Conservation (phyloP, 2,329 filamentous ascomycete genomes). For the Fusarium sp. region DNA sequence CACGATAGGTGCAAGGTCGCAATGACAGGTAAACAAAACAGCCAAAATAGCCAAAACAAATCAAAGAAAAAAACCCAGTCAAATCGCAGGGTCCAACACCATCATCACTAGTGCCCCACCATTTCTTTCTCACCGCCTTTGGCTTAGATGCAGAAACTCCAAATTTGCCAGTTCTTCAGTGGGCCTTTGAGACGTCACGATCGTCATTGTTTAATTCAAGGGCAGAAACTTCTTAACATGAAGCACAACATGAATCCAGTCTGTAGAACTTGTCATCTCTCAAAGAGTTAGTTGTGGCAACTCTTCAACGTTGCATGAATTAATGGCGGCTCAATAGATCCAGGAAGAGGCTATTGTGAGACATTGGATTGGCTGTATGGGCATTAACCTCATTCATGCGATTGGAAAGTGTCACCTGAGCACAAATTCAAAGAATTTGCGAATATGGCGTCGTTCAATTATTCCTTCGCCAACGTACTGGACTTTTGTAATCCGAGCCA, state of each 20-base stretch:
- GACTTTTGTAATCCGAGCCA: background rate
- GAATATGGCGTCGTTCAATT: background rate
- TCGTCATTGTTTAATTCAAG: constrained; percentile 7
- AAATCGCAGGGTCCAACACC: constrained; percentile 44
- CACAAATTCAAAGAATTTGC: background rate
- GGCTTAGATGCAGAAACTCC: constrained; percentile 33
- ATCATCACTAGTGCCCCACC: constrained; percentile 28
- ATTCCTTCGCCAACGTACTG: no score
- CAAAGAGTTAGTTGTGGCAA: background rate
- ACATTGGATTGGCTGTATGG: constrained; percentile 9
- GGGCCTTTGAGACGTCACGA: background rate
- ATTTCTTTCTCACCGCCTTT: constrained; percentile 38
- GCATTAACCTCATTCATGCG: constrained; percentile 9
- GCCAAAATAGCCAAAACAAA: constrained; percentile 23
- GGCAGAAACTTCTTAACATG: background rate
- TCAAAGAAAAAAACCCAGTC: constrained; percentile 31
- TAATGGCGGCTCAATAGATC: background rate
- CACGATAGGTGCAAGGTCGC: background rate
- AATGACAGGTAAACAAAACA: background rate
- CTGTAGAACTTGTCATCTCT: background rate
- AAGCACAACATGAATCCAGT: background rate
- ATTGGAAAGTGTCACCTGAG: background rate
- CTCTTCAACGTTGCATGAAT: background rate
- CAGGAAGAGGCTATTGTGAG: constrained; percentile 5
- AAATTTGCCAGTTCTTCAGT: constrained; percentile 9